phyloP scores from a whole-genome alignment of 225 moss, liverwort and hornwort species.

The Rhytidiadelphus loreus region DNA sequence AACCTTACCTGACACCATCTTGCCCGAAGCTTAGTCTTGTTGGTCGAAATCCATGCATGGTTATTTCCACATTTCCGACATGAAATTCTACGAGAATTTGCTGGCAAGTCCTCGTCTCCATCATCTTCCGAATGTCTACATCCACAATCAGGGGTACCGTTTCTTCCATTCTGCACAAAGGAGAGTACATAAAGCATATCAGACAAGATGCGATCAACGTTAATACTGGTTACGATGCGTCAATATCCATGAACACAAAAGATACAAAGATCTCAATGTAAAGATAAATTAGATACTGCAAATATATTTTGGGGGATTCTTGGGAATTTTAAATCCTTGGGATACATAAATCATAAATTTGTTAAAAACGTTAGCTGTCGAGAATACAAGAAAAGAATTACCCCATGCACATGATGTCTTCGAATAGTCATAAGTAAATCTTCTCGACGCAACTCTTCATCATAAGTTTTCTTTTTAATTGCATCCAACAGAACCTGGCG shows the following conservation, averaged over 20 bases:
- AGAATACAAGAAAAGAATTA: conserved; percentile 1
- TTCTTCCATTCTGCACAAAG: conserved; percentile 56
- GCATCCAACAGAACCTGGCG: conserved; percentile 71
- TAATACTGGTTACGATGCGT: background rate
- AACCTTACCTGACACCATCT: conserved; percentile 86
- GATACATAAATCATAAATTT: background rate
- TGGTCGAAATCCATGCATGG: conserved; percentile 78
- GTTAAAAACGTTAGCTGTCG: background rate
- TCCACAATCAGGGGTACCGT: conserved; percentile 83
- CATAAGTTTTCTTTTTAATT: conserved; percentile 74
- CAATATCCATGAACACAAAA: background rate
- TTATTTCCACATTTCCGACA: conserved; percentile 85
- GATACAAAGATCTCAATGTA: background rate
- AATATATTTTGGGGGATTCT: background rate
- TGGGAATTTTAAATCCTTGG: background rate
- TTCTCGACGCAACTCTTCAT: conserved; percentile 78
- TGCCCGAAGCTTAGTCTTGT: conserved; percentile 77
- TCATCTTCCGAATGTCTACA: conserved; percentile 87
- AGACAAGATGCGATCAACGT: background rate
- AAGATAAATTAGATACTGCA: background rate
- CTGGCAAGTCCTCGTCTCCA: conserved; percentile 65
- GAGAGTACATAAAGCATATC: background rate
- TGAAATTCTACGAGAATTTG: conserved; percentile 75
- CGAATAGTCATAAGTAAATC: conserved; percentile 68
- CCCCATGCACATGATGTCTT: conserved; percentile 69